Evolutionary conservation across 805 yeast species (phyloP), one percentile per base, ranked within the genome.

Genomic region (Cyberlindnera sargentensis): DNA sequence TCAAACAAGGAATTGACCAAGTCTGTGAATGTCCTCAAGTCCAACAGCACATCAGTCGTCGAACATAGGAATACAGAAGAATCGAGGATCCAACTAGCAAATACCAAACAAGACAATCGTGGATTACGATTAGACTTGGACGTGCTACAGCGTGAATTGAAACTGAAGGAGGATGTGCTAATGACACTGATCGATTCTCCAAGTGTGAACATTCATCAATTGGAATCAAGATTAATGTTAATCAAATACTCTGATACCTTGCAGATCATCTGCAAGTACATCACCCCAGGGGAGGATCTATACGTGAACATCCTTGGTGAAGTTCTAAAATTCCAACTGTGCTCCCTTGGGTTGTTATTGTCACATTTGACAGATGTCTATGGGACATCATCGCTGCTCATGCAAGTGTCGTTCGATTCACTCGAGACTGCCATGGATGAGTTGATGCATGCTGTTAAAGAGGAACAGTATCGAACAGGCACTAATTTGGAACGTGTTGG

Each of bases 1-100:
- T 44, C 51, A 24, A 53, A 49, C 33, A 32, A 41, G 8, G 57
- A 56, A 27, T 40, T 65, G 27, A 31, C 39, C 6, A 49, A 50
- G n/a, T 41, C 24, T 4, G 15, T 43, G 15, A 9, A 28, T 7
- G 9, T 28, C 8, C 9, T 28, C 30, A 28, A 28, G 6, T 28
- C 30, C 30, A 28, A 34, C 11, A 11, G 27, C 5, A 3, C 26
- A 11, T 6, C 11, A 3, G 15, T 28, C 6, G 15, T 11, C 9
- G 26, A 31, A 23, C 24, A 30, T 4, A 41, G 39, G 24, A 36
- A 38, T 8, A 34, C 43, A 10, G 42, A 43, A 8, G 47, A 48
- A 31, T 41, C 33, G 30, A 39, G 33, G 32, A 33, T 33, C n/a
- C 31, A 36, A 15, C 38, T 36, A 4, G 24, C 39, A 5, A 45